phyloP scores from a whole-genome alignment of 192 early-diverging fungal genomes.

The Coemansia sp. region DNA sequence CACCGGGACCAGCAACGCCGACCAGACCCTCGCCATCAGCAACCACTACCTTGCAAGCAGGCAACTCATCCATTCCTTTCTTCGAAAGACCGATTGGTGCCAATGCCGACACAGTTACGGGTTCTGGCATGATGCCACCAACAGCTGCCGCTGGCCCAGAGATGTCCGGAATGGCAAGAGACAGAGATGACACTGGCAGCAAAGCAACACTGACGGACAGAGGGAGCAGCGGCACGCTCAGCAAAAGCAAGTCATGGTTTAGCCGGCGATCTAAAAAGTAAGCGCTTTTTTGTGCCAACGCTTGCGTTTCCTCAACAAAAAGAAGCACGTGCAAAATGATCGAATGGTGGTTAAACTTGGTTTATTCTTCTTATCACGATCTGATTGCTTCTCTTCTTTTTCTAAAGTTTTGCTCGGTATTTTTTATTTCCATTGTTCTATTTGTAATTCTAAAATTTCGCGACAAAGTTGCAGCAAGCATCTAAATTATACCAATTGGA shows the following conservation, averaged over 20 bases:
- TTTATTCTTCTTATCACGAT: too few relatives aligned
- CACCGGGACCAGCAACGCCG: slow-evolving; percentile 8
- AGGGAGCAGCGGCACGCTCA: background rate
- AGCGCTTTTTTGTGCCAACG: background rate
- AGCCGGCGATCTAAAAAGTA: slow-evolving; percentile 40
- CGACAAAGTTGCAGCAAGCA: too few relatives aligned
- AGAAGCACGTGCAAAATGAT: too few relatives aligned
- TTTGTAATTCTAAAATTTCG: background rate
- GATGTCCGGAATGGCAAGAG: background rate
- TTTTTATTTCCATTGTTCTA: background rate
- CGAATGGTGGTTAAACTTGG: too few relatives aligned
- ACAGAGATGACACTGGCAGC: background rate
- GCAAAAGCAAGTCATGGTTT: slow-evolving; percentile 49
- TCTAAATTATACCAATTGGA: too few relatives aligned
- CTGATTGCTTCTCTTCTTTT: too few relatives aligned
- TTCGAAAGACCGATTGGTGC: background rate
- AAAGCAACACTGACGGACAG: background rate
- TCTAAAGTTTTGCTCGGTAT: background rate
- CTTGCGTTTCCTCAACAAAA: too few relatives aligned
- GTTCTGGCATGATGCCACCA: background rate
- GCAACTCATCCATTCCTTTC: slow-evolving; percentile 8
- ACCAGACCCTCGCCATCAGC: slow-evolving; percentile 16
- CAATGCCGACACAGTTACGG: background rate
- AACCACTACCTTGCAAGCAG: slow-evolving; percentile 5
- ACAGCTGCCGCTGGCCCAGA: background rate